phyloP scores from a whole-genome alignment of 129 eudicot genomes.

The Chrysanthemum makinoi region DNA sequence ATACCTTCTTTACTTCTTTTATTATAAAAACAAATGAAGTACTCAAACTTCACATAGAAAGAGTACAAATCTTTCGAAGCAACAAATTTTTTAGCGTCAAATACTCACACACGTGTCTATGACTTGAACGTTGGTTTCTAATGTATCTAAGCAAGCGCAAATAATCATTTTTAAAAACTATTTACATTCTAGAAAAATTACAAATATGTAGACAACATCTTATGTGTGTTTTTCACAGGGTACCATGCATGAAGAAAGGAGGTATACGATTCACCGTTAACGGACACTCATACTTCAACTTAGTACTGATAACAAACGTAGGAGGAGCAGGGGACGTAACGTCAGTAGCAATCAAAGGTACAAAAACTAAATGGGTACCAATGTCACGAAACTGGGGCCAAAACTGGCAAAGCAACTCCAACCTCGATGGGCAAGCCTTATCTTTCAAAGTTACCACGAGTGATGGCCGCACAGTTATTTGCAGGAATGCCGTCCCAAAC shows the following conservation, averaged over 20 bases:
- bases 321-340: constrained; percentile 79
- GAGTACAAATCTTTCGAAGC: background rate
- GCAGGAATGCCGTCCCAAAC: constrained; percentile 59
- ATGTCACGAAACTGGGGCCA: constrained; percentile 91
- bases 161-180: too few species aligned
- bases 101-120: too few species aligned
- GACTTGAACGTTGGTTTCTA: too few species aligned
- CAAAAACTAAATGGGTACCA: constrained; percentile 52
- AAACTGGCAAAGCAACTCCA: constrained; percentile 72
- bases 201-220: background rate
- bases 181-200: too few species aligned
- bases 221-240: constrained; percentile 34
- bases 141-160: background rate
- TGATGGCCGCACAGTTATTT: constrained; percentile 59
- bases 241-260: constrained; percentile 58
- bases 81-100: background rate
- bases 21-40: too few species aligned
- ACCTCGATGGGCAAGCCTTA: constrained; percentile 57
- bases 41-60: background rate
- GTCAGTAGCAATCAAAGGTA: constrained; percentile 58
- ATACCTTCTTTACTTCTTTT: background rate
- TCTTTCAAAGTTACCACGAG: constrained; percentile 75
- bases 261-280: constrained; percentile 68
- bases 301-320: constrained; percentile 74
- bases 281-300: constrained; percentile 78